Evolutionary conservation across 495 filamentous ascomycete genomes (phyloP).

Genomic region (Haplographium delicatum): DNA sequence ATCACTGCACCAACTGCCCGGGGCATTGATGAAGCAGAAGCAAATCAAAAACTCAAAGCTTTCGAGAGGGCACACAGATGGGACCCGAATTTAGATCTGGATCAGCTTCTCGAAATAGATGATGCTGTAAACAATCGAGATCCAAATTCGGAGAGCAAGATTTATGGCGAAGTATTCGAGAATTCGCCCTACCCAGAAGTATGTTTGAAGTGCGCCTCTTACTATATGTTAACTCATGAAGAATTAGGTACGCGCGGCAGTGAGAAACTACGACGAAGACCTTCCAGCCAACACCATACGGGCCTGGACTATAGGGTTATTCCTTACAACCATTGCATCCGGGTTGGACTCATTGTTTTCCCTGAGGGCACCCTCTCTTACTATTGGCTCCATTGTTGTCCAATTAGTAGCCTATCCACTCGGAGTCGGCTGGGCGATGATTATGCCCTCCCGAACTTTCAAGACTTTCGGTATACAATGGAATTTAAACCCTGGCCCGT

Average conservation of each 20-base stretch:
- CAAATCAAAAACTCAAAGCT: conserved; percentile 1
- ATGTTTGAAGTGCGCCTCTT: background rate
- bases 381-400: conserved; percentile 57
- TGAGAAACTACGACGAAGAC: conserved; percentile 60
- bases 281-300: conserved; percentile 67
- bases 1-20: background rate
- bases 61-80: conserved; percentile 13
- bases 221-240: too few relatives aligned
- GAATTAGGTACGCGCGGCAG: conserved; percentile 58
- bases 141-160: conserved; percentile 44
- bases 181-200: conserved; percentile 61
- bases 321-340: conserved; percentile 61
- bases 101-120: conserved; percentile 56
- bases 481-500: conserved; percentile 63
- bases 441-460: conserved; percentile 48
- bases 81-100: conserved; percentile 62
- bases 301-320: conserved; percentile 66
- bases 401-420: conserved; percentile 67
- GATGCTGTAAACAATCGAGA: conserved; percentile 51
- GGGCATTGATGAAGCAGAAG: conserved; percentile 2
- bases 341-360: conserved; percentile 67
- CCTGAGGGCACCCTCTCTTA: conserved; percentile 50
- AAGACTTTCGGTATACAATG: conserved; percentile 47
- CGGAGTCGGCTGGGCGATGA: conserved; percentile 44
- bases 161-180: conserved; percentile 55